A percentile compares a stretch with the other conserved stretches of the same genome.
These are phyloP conservation scores for Phlebiopsis flavidoalba DNA, from an alignment of 768 basidiomycete species.

Conservation along the genomic window DNA sequence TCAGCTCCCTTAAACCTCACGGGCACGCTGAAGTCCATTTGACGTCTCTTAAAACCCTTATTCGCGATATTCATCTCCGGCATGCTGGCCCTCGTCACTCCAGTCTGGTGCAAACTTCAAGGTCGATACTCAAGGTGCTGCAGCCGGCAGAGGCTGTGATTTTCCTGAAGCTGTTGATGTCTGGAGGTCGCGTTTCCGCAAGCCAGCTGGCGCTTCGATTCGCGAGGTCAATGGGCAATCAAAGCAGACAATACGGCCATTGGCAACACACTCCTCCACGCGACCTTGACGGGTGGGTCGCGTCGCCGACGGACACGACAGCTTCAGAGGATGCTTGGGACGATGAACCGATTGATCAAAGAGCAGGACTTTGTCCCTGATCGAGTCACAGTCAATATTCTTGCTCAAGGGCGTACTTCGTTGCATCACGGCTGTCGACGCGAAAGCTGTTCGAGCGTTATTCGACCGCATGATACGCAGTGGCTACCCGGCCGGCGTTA, in stretches of 20 bases:
- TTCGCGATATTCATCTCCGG: background rate
- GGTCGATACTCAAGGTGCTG: background rate
- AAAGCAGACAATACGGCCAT: slow-evolving; percentile 31
- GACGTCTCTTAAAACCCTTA: background rate
- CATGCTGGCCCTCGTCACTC: background rate
- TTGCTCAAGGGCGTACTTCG: slow-evolving; percentile 56
- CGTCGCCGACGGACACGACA: slow-evolving; percentile 31
- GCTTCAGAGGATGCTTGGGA: slow-evolving; percentile 35
- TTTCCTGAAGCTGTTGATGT: background rate
- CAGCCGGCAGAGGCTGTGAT: background rate
- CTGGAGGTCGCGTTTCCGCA: background rate
- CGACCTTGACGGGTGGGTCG: slow-evolving; percentile 25
- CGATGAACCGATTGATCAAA: slow-evolving; percentile 38
- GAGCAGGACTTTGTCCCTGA: slow-evolving; percentile 54
- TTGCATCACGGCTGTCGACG: slow-evolving; percentile 42
- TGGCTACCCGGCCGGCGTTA: slow-evolving; percentile 45
- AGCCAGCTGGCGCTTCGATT: background rate
- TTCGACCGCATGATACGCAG: slow-evolving; percentile 59
- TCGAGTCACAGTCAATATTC: slow-evolving; percentile 63
- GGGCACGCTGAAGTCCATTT: background rate
- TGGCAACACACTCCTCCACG: slow-evolving; percentile 54
- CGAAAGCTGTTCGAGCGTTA: slow-evolving; percentile 41
- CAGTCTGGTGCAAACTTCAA: background rate
- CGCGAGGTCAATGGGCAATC: background rate
- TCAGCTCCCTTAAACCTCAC: background rate